Conservation (phyloP, 306 rosid species). For the Glycyrrhiza uralensis region DNA sequence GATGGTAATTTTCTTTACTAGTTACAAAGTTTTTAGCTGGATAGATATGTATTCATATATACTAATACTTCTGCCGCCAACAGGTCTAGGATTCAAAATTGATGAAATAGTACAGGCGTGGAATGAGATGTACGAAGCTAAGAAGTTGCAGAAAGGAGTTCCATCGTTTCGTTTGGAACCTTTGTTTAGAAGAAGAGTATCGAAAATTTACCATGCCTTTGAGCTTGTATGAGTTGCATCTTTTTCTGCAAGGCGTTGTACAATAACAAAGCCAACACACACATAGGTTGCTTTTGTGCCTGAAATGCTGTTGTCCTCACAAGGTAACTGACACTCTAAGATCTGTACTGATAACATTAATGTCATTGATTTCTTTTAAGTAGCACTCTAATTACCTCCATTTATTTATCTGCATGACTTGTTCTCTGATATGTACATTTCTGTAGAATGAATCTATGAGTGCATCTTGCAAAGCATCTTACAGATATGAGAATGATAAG, state of each 20-base stretch:
- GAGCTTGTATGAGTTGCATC: slow-evolving; percentile 51
- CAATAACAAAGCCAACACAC: slow-evolving; percentile 16
- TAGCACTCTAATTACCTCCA: not conserved
- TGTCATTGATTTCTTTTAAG: slow-evolving; percentile 3
- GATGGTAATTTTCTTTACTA: slow-evolving; percentile 50
- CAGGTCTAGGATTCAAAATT: slow-evolving; percentile 77
- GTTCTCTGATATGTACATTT: slow-evolving; percentile 12
- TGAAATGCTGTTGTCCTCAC: slow-evolving; percentile 23
- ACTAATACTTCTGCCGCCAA: not conserved
- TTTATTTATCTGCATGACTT: not conserved
- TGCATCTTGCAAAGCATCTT: slow-evolving; percentile 17
- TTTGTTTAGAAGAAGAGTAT: slow-evolving; percentile 69
- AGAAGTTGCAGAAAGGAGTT: slow-evolving; percentile 62
- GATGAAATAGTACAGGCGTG: slow-evolving; percentile 87
- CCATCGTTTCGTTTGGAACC: slow-evolving; percentile 84
- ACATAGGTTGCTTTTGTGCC: slow-evolving; percentile 30
- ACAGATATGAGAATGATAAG: not conserved
- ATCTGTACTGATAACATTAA: not conserved
- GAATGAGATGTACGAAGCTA: slow-evolving; percentile 90
- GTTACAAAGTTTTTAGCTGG: not conserved
- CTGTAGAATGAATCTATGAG: not conserved
- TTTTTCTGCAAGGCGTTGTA: slow-evolving; percentile 13
- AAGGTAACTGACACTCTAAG: slow-evolving; percentile 38
- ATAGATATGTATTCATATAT: not conserved
- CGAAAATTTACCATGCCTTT: slow-evolving; percentile 63